Base-by-base conservation (phyloP, 495 filamentous ascomycete genomes). In the Penicillium subrubescens region DNA sequence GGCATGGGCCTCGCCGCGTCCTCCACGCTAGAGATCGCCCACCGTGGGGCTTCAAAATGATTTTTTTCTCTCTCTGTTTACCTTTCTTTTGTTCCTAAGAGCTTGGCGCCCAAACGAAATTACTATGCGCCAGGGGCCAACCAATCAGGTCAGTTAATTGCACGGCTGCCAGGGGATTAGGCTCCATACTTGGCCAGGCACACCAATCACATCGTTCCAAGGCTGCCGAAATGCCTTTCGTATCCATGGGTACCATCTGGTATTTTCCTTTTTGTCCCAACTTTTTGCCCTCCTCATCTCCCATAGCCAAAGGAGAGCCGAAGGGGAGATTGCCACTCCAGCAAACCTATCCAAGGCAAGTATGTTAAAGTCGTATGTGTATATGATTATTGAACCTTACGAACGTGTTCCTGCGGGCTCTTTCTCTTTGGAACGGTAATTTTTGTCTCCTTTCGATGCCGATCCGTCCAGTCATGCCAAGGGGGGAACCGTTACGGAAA, bases 221-320 rank as follows among this genome's bases (percentile, higher is more conserved):
- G 44, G 15, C 60, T 61, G 53, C 61, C 61, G 35, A 69, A 60
- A 69, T 67, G 44, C 66, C 64, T 57, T 25, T 51, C 54, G 69
- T 71, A 69, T 71, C 68, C 71, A 71, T 68, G 71, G 71, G 61
- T 67, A 67, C 62, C 39, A n/a, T 23, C 3, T 51, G 60, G 52
- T 58, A 58, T 63, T 57, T 50, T 35, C 21, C 55, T 7, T 52
- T 31, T 14, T 6, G 25, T 52, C 48, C 27, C 27, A 14, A 31
- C 27, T 52, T n/a, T 52, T 29, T 1, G 48, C 0, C 48, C 27
- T 52, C 17, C 21, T 48, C 44, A 23, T 25, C 44, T 48, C 21
- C 19, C 43, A 46, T 23, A 8, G 19, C 19, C 19, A 10, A 15
- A 41, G 5, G 39, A 7, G 15, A 15, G 39, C 39, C 39, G 10